These are phyloP conservation scores for Linnemannia zychae DNA, from an alignment of 192 early-diverging fungal species.

Conservation along the genomic window DNA sequence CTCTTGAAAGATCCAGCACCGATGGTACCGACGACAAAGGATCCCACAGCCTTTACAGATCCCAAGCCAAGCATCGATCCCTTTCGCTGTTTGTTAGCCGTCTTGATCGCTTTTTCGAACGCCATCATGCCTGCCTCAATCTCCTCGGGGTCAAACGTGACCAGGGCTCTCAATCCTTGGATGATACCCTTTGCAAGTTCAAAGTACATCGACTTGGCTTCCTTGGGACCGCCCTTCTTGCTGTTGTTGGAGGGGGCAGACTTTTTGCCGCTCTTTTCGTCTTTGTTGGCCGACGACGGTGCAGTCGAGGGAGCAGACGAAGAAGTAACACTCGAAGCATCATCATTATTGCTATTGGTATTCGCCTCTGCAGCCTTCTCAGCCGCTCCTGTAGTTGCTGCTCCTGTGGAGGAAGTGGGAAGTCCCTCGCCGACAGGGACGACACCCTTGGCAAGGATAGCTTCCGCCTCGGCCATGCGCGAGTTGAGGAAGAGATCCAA, in stretches of 20 bases:
- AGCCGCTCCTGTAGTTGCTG: background rate
- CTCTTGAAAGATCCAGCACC: slow-evolving; percentile 60
- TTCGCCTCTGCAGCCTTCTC: slow-evolving; percentile 31
- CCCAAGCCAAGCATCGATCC: slow-evolving; percentile 56
- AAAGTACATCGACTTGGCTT: slow-evolving; percentile 72
- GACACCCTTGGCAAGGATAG: slow-evolving; percentile 58
- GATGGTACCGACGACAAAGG: slow-evolving; percentile 59
- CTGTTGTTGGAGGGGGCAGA: background rate
- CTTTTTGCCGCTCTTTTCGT: slow-evolving; percentile 6
- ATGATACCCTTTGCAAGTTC: slow-evolving; percentile 82
- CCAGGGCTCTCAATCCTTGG: slow-evolving; percentile 73
- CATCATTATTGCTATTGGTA: background rate
- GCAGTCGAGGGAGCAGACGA: slow-evolving; percentile 24
- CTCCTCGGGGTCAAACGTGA: slow-evolving; percentile 84
- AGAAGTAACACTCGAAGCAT: slow-evolving; percentile 25
- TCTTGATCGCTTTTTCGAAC: slow-evolving; percentile 71
- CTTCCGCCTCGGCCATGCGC: slow-evolving; percentile 77
- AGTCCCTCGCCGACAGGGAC: slow-evolving; percentile 12
- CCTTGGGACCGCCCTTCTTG: slow-evolving; percentile 48
- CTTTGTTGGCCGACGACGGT: background rate
- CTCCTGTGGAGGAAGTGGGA: background rate
- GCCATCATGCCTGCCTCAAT: slow-evolving; percentile 74
- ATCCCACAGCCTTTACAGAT: slow-evolving; percentile 63
- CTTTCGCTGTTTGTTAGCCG: slow-evolving; percentile 75
- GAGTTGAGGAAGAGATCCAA: slow-evolving; percentile 87